Conservation (phyloP, 225 moss, liverwort and hornwort species). For the Physcomitrellopsis africana region DNA sequence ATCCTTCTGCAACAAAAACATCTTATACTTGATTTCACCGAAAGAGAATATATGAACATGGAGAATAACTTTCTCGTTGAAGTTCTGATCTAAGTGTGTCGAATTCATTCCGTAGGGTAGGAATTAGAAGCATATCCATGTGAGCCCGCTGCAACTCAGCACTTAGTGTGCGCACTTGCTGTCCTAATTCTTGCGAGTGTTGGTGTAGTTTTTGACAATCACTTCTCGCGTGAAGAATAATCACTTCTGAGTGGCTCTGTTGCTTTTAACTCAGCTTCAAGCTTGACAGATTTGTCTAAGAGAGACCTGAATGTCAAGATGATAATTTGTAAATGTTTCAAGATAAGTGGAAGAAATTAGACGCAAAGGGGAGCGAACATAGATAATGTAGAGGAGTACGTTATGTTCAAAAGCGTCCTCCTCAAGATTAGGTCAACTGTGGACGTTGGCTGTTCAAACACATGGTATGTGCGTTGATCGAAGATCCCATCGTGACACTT, state of each 20-base stretch:
- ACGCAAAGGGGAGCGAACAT: background rate
- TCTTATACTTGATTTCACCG: background rate
- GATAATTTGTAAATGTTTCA: background rate
- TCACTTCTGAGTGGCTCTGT: conserved; percentile 70
- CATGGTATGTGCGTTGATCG: background rate
- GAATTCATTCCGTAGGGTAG: conserved; percentile 63
- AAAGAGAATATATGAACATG: background rate
- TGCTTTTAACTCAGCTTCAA: conserved; percentile 78
- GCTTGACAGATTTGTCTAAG: conserved; percentile 71
- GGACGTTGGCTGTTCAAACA: background rate
- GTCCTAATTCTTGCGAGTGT: conserved; percentile 72
- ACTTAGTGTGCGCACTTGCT: conserved; percentile 70
- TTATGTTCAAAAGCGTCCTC: background rate
- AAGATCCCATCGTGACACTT: background rate
- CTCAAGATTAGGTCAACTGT: background rate
- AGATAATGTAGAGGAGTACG: background rate
- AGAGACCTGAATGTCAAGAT: conserved; percentile 49
- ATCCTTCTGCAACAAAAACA: background rate
- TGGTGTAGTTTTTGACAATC: conserved; percentile 83
- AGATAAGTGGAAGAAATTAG: background rate
- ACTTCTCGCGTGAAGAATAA: conserved; percentile 75
- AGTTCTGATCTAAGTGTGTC: conserved; percentile 80
- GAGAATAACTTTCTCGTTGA: conserved; percentile 64
- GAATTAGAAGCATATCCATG: conserved; percentile 68
- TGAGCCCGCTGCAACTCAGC: conserved; percentile 72